Percentiles rank a stretch among this genome's conserved stretches.
Evolutionary conservation across 805 yeast genomes (phyloP).

Genomic region (Teunomyces tritomae): DNA sequence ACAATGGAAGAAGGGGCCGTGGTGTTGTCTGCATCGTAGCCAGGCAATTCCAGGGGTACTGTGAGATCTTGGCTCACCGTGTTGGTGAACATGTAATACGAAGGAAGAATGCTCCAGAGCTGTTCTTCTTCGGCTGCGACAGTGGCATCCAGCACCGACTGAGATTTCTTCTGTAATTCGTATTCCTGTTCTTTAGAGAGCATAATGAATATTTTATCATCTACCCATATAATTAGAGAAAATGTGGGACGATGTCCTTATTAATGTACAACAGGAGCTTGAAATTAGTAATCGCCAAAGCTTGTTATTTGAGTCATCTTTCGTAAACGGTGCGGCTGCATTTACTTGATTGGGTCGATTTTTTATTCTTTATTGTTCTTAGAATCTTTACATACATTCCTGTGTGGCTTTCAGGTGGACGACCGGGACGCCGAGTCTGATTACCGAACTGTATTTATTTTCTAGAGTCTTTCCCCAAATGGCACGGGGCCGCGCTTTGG

Average conservation of each 20-base stretch:
- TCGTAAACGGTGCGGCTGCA: not conserved
- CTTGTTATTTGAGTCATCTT: not conserved
- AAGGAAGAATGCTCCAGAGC: conserved; percentile 28
- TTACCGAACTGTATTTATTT: too few species aligned
- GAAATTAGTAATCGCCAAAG: not conserved
- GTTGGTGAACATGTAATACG: conserved; percentile 32
- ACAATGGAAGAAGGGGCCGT: not conserved
- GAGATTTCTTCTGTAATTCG: not conserved
- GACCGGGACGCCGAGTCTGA: too few species aligned
- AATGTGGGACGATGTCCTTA: not conserved
- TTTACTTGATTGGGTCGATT: too few species aligned
- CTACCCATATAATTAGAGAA: not conserved
- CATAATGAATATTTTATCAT: not conserved
- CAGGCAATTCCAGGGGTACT: not conserved
- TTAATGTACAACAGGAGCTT: not conserved
- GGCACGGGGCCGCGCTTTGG: too few species aligned
- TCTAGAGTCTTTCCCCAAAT: too few species aligned
- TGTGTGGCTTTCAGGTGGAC: too few species aligned
- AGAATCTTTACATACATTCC: too few species aligned
- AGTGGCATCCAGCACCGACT: not conserved
- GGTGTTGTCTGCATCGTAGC: not conserved
- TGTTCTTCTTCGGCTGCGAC: not conserved
- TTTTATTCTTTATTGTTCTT: too few species aligned
- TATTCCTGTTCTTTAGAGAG: not conserved
- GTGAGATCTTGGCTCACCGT: conserved; percentile 2